Conservation (phyloP, 345 rosid species). For the Eutrema heterophyllum region DNA sequence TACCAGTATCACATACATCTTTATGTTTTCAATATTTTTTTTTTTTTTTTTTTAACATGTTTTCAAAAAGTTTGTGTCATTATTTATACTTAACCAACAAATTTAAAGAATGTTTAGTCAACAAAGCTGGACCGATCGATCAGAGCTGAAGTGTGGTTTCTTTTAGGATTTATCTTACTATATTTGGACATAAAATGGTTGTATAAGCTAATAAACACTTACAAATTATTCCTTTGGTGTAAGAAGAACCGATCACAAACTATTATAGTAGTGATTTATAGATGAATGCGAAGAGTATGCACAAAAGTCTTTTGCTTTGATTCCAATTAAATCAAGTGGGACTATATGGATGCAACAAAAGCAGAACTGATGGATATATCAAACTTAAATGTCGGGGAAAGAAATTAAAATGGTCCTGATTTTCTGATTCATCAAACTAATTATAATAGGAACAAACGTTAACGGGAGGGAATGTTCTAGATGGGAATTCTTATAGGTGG, state of each 20-base stretch:
- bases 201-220: not conserved
- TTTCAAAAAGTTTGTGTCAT: not conserved
- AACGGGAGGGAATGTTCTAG: not conserved
- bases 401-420: not conserved
- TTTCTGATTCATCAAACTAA: not conserved
- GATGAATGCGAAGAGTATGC: not conserved
- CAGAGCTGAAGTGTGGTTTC: not conserved
- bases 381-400: constrained; percentile 9
- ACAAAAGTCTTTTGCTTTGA: constrained; percentile 7
- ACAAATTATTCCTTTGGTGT: not conserved
- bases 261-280: not conserved
- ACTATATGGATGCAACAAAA: constrained; percentile 12
- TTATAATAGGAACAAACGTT: not conserved
- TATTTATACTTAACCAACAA: not conserved
- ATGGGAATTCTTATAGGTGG: not conserved
- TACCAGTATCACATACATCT: not conserved
- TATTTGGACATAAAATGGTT: not conserved
- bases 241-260: not conserved
- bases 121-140: not conserved
- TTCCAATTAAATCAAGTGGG: constrained; percentile 16
- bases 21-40: not conserved
- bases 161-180: not conserved
- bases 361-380: constrained; percentile 2
- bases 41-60: too few relatives aligned
- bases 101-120: not conserved